These are phyloP conservation scores for Colletotrichum sp. DNA, from an alignment of 2,329 filamentous ascomycete species.

Conservation along the genomic window DNA sequence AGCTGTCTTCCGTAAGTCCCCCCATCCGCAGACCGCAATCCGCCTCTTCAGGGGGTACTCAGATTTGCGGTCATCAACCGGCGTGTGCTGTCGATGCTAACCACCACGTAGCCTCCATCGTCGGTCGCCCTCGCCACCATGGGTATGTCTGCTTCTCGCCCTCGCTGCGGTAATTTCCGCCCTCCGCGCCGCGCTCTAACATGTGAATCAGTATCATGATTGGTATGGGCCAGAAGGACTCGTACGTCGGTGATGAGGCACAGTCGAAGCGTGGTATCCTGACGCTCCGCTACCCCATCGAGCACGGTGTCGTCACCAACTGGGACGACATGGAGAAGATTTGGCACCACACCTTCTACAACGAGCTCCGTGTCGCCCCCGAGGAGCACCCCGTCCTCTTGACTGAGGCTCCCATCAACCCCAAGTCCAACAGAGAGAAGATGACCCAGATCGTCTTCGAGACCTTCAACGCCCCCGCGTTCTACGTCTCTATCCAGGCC, in stretches of 20 bases:
- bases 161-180: background rate
- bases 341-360: conserved; percentile 99
- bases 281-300: conserved; percentile 98
- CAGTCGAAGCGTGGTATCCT: conserved; percentile 99
- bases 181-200: conserved; percentile 31
- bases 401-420: conserved; percentile 99
- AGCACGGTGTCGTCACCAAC: conserved; percentile 99
- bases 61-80: background rate
- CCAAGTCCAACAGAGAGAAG: conserved; percentile 99
- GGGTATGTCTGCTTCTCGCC: conserved; percentile 70
- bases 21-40: conserved; percentile 27
- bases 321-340: conserved; percentile 99
- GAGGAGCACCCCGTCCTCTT: conserved; percentile 99
- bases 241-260: conserved; percentile 99
- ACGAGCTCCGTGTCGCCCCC: conserved; percentile 99
- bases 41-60: background rate
- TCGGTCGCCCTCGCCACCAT: conserved; percentile 99
- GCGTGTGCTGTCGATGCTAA: conserved; percentile 34
- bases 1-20: conserved; percentile 98
- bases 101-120: conserved; percentile 82
- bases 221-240: conserved; percentile 99
- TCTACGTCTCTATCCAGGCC: conserved; percentile 99
- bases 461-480: conserved; percentile 99
- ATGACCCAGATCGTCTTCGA: conserved; percentile 99
- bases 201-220: conserved; percentile 89